Percentiles rank a stretch among this genome's conserved stretches.
phyloP scores from a whole-genome alignment of 257 asterid species.

The Primulina tabacum region DNA sequence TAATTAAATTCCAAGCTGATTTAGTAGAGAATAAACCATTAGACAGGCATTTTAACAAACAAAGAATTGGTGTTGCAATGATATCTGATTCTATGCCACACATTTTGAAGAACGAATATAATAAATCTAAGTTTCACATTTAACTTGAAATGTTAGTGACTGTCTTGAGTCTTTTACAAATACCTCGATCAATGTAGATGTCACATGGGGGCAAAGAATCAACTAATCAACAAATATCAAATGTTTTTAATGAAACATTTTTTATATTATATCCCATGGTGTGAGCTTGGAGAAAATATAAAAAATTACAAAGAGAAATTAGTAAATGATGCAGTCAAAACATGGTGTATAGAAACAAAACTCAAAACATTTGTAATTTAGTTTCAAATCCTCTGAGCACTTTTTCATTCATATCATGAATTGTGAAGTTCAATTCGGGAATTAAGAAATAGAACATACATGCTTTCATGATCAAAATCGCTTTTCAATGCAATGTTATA shows the following conservation, averaged over 20 bases:
- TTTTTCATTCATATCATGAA: neutral
- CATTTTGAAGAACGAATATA: neutral
- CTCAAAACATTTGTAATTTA: neutral
- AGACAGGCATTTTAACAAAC: neutral
- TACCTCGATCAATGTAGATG: neutral
- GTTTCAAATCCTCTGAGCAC: neutral
- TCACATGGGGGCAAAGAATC: neutral
- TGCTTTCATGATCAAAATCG: neutral
- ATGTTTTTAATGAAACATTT: neutral
- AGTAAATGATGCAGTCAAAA: neutral
- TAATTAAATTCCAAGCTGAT: neutral
- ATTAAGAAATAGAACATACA: neutral
- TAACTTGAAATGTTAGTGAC: too few relatives aligned
- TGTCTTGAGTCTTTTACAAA: neutral
- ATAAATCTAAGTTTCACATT: neutral
- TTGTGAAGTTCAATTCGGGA: neutral
- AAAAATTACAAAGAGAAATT: neutral
- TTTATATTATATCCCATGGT: neutral
- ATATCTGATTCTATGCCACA: neutral
- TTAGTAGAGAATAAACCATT: neutral
- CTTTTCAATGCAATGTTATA: neutral
- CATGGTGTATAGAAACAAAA: neutral
- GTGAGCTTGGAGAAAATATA: neutral
- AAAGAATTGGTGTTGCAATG: neutral
- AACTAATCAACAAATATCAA: neutral